Conservation (phyloP, 2,329 filamentous ascomycete genomes). For the Epichloe sibirici region DNA sequence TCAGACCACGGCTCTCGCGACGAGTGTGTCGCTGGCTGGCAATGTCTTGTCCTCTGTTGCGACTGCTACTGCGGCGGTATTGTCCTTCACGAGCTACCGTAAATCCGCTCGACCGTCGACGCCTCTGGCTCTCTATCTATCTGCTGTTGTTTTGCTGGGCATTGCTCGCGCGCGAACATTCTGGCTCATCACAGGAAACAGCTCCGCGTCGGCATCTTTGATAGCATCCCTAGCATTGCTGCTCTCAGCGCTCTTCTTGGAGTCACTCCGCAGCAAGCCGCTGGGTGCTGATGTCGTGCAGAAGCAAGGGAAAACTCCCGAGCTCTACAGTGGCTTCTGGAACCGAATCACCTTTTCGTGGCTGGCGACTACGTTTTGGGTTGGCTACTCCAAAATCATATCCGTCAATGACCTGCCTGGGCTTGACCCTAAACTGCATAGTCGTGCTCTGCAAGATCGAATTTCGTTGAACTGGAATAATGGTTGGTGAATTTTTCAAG, state of each 20-base stretch:
- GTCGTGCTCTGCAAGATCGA: conserved; percentile 4
- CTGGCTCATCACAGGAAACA: conserved; percentile 8
- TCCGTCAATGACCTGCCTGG: neutral
- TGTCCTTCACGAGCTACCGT: conserved; percentile 12
- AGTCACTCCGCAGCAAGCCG: too few relatives aligned
- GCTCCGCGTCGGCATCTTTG: too few relatives aligned
- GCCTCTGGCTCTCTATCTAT: conserved; percentile 13
- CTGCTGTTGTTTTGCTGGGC: conserved; percentile 8
- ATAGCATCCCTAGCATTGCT: too few relatives aligned
- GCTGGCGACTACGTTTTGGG: neutral
- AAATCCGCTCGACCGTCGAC: conserved; percentile 14
- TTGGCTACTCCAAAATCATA: neutral
- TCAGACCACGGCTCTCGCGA: too few relatives aligned
- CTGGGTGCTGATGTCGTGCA: too few relatives aligned
- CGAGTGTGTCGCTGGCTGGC: conserved; percentile 5
- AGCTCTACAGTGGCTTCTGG: conserved; percentile 1
- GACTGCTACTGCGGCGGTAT: conserved; percentile 4
- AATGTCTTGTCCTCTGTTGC: conserved; percentile 10
- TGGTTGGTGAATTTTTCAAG: too few relatives aligned
- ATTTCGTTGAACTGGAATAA: neutral
- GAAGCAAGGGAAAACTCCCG: neutral
- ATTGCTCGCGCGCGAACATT: conserved; percentile 11
- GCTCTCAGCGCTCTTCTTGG: too few relatives aligned
- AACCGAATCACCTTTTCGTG: neutral
- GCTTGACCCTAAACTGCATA: neutral